A percentile compares a stretch with the other conserved stretches of the same genome.
Evolutionary conservation across 192 early-diverging fungal species (phyloP).

Genomic region (Entophlyctis helioformis): DNA sequence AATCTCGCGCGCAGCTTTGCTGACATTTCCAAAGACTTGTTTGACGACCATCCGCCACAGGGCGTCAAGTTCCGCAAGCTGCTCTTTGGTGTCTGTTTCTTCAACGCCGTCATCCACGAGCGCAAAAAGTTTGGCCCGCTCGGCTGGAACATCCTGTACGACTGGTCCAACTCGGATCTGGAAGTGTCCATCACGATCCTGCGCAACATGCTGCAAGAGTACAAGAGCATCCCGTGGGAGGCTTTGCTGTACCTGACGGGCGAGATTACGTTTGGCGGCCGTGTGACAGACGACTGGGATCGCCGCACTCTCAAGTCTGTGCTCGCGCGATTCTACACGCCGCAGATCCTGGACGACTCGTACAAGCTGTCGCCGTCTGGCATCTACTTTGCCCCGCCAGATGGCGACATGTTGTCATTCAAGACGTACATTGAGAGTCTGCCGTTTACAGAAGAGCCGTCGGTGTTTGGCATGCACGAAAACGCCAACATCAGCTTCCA

Average conservation of each 20-base stretch:
- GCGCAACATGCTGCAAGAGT: constrained; percentile 35
- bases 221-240: constrained; percentile 41
- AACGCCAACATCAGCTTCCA: constrained; percentile 57
- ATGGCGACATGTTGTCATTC: constrained; percentile 33
- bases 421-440: constrained; percentile 39
- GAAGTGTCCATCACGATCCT: constrained; percentile 39
- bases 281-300: constrained; percentile 56
- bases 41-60: constrained; percentile 45
- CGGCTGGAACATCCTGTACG: constrained; percentile 52
- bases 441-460: constrained; percentile 48
- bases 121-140: constrained; percentile 51
- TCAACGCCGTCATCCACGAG: constrained; percentile 53
- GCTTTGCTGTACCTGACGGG: constrained; percentile 42
- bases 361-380: constrained; percentile 41
- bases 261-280: constrained; percentile 53
- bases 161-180: constrained; percentile 45
- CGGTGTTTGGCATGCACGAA: constrained; percentile 55
- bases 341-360: constrained; percentile 30
- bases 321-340: constrained; percentile 36
- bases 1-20: constrained; percentile 49
- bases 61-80: constrained; percentile 42
- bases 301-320: constrained; percentile 38
- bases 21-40: constrained; percentile 38
- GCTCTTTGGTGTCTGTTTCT: constrained; percentile 52
- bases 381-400: constrained; percentile 41